Evolutionary conservation across 129 eudicot genomes (phyloP), one percentile per base, ranked within the genome.

Genomic region (Helianthus tuberosus): DNA sequence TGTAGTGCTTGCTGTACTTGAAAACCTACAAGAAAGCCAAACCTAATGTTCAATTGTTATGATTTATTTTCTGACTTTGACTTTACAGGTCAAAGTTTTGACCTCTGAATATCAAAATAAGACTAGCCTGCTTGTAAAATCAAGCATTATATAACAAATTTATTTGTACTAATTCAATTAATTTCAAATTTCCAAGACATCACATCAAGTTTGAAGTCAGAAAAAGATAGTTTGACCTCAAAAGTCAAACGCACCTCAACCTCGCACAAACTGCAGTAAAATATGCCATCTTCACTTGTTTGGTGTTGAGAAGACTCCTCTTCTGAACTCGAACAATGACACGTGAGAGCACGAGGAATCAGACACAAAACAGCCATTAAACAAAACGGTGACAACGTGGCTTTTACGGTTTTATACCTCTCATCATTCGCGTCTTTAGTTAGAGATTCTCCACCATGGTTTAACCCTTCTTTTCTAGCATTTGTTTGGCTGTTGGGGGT

Each of bases 251-350:
- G 20, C 59, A 93, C 98, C 98, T 94, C 98, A 66, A 90, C 98
- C 84, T 94, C 97, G 80, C 98, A 94, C 66, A 90, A 83, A 75
- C 87, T 90, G 77, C 98, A 94, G 75, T 86, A 94, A 69, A 90
- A 94, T 97, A 94, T 94, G 85, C 98, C 98, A 82, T 90, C 98
- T 74, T 94, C 98, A 66, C 97, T 90, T 52, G 67, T 50, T 10
- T 87, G 98, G 62, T 76, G 82, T 36, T 86, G 86, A 20, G 88
- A 85, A 66, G 93, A 83, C 61, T 81, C 88, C 23, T 94, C 84
- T 17, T 77, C 78, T 63, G 79, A 65, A 50, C 73, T 79, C 16
- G 75, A 67, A 81, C 87, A 80, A 64, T 79, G 85, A 80, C 89
- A 83, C 67, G 80, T 17, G 38, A 73, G 35, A 65, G 86, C 88